Evolutionary conservation across 176 grass and related monocot species (phyloP).

Genomic region (Olyra latifolia): DNA sequence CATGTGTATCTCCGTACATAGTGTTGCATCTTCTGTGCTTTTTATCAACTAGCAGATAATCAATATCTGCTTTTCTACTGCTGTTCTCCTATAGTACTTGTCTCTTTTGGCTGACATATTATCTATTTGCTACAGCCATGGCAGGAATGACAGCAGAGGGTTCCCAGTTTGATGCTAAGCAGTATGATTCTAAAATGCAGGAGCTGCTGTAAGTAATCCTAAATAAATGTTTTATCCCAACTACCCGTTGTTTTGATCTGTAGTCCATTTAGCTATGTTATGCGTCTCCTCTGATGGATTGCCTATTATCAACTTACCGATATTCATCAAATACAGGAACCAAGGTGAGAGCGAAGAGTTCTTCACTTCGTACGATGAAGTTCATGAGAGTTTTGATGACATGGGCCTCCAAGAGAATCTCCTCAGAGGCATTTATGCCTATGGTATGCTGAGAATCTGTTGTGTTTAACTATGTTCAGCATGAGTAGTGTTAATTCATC

Average conservation of each 20-base stretch:
- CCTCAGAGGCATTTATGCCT: constrained; percentile 92
- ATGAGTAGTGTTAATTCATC: not conserved
- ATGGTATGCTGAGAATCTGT: constrained; percentile 39
- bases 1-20: not conserved
- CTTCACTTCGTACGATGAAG: constrained; percentile 86
- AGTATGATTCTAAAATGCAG: constrained; percentile 87
- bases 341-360: constrained; percentile 67
- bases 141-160: constrained; percentile 76
- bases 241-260: not conserved
- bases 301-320: not conserved
- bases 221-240: not conserved
- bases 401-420: constrained; percentile 96
- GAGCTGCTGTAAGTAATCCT: constrained; percentile 55
- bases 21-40: not conserved
- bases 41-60: not conserved
- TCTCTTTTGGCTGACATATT: not conserved
- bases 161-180: constrained; percentile 76
- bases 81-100: not conserved
- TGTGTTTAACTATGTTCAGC: not conserved
- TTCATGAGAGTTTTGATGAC: constrained; percentile 88
- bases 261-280: not conserved
- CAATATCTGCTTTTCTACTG: not conserved
- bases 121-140: constrained; percentile 48
- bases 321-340: constrained; percentile 34
- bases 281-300: not conserved